Conservation (phyloP, 176 grass and related monocot genomes). For the Oryza nivara region DNA sequence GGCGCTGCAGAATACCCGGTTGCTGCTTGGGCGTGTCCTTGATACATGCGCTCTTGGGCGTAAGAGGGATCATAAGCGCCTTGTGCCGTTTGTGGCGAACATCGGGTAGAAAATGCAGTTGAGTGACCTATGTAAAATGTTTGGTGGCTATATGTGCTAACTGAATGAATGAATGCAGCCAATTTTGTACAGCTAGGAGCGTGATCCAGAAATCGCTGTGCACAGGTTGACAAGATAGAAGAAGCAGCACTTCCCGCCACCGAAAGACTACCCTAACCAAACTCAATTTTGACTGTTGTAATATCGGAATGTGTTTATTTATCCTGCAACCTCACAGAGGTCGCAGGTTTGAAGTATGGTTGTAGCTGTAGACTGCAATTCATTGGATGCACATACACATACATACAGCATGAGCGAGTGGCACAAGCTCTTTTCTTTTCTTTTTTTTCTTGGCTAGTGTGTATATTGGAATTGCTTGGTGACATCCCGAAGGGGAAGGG, state of each 20-base stretch:
- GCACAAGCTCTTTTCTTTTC: neutral
- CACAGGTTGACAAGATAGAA: neutral
- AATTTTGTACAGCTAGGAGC: slow-evolving; percentile 20
- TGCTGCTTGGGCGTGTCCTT: slow-evolving; percentile 87
- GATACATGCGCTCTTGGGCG: slow-evolving; percentile 88
- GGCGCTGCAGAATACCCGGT: slow-evolving; percentile 75
- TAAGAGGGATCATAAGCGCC: slow-evolving; percentile 91
- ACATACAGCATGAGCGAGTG: neutral
- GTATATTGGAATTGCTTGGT: slow-evolving; percentile 1
- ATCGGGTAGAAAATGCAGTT: slow-evolving; percentile 37
- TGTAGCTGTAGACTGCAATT: slow-evolving; percentile 17
- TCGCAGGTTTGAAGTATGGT: neutral
- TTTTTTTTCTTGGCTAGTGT: neutral
- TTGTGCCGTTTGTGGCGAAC: slow-evolving; percentile 87
- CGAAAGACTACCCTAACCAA: neutral
- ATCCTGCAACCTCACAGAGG: neutral
- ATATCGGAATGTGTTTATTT: neutral
- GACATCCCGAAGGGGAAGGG: neutral
- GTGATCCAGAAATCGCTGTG: neutral
- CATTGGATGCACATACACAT: slow-evolving; percentile 17
- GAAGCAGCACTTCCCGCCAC: neutral
- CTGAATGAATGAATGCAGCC: neutral
- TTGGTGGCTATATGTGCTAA: neutral
- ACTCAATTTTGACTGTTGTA: neutral
- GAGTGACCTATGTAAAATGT: neutral